Base-by-base conservation (phyloP, 1,139 yeast genomes). In the Blastobotrys arbuscula region DNA sequence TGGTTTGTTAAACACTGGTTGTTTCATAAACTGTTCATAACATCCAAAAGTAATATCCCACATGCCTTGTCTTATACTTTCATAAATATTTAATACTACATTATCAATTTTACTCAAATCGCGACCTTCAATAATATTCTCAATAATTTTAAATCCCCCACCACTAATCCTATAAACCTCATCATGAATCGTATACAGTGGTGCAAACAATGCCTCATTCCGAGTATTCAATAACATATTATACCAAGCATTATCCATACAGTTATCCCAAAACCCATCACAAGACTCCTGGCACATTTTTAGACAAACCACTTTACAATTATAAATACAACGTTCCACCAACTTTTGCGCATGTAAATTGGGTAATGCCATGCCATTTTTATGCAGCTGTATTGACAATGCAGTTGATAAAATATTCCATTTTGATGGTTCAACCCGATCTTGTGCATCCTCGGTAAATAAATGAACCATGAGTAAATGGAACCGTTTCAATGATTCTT, bases 201-300 rank as follows among this genome's bases (percentile, higher is more conserved):
- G 49, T 12, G 26, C n/a, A 24, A 45, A 45, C 10, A 36, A 41
- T 5, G 13, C n/a, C 13, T 30, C n/a, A 33, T 45, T 44, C 12
- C 49, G 40, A 2, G 45, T 16, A 8, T 13, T n/a, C 16, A 16
- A 20, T 24, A 40, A 44, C 42, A 45, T 36, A 3, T n/a, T n/a
- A 23, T 19, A 45, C 49, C 49, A 45, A 16, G 49, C 38, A 23
- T 45, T 45, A 6, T 35, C 24, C 1, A 23, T 9, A 16, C 37
- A 40, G 8, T 19, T 28, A 3, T 7, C 21, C 24, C 38, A 41
- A 10, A 30, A 21, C n/a, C 39, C 41, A 26, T 45, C 49, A 9
- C 45, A 45, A 24, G 34, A 20, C 12, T 45, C 49, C 45, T 41
- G 23, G 13, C 30, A 36, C 13, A 37, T 30, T 23, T 44, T 24